These are phyloP conservation scores for Phylloboletellus chloephorus DNA, from an alignment of 1,284 basidiomycete species.

Conservation along the genomic window DNA sequence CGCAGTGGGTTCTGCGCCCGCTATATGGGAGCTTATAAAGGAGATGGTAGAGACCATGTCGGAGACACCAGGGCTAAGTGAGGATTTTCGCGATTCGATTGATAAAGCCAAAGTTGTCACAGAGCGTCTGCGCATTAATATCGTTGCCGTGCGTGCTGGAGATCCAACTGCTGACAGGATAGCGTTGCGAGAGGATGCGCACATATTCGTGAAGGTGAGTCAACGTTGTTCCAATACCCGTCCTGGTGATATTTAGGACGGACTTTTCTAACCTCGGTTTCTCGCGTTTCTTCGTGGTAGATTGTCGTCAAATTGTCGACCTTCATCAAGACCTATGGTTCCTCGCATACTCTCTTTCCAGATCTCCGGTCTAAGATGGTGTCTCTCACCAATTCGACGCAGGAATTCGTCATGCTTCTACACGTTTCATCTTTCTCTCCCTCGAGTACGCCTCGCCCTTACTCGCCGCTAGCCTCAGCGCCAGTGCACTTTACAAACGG, in stretches of 20 bases:
- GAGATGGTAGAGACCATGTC: constrained; percentile 42
- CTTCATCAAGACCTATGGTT: constrained; percentile 55
- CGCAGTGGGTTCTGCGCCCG: constrained; percentile 65
- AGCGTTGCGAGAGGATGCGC: constrained; percentile 63
- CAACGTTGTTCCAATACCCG: not conserved
- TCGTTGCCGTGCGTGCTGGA: constrained; percentile 47
- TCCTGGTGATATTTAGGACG: not conserved
- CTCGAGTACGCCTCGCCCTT: constrained; percentile 47
- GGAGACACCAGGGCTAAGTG: constrained; percentile 37
- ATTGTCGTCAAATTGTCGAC: constrained; percentile 64
- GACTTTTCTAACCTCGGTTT: constrained; percentile 2
- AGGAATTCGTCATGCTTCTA: constrained; percentile 72
- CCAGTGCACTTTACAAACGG: constrained; percentile 10
- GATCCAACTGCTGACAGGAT: constrained; percentile 47
- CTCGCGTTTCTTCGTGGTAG: constrained; percentile 33
- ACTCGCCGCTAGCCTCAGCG: constrained; percentile 49
- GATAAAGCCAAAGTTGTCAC: constrained; percentile 55
- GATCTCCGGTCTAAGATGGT: constrained; percentile 61
- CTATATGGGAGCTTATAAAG: constrained; percentile 68
- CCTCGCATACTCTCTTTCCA: constrained; percentile 49
- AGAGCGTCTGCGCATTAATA: constrained; percentile 48
- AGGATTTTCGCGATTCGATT: constrained; percentile 47
- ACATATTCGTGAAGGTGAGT: constrained; percentile 65
- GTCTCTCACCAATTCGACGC: constrained; percentile 68
- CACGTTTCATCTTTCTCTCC: constrained; percentile 76